Evolutionary conservation across 2,329 filamentous ascomycete species (phyloP).

Genomic region (Ceratocystis cacaofunesta): DNA sequence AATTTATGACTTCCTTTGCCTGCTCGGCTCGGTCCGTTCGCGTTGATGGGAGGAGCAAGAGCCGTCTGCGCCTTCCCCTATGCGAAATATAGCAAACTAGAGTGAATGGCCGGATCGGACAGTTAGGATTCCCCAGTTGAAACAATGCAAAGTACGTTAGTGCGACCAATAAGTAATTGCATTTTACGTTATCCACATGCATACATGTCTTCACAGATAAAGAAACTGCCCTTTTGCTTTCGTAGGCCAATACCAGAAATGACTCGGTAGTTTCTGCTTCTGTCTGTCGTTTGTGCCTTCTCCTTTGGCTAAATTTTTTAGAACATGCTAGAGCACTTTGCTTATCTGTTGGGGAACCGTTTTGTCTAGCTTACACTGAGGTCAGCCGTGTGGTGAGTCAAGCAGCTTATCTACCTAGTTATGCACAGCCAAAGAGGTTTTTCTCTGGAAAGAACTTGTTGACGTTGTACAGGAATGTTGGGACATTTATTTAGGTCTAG

Average conservation of each 20-base stretch:
- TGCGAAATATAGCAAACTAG: background rate
- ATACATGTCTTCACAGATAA: background rate
- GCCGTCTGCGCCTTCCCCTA: background rate
- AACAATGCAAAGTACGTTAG: background rate
- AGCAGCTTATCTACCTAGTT: background rate
- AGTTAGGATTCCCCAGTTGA: background rate
- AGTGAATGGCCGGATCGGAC: background rate
- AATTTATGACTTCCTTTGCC: background rate
- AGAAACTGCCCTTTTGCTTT: background rate
- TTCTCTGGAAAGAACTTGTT: background rate
- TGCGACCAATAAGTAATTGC: background rate
- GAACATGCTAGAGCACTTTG: background rate
- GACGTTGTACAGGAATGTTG: background rate
- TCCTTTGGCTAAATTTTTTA: background rate
- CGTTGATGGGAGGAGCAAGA: background rate
- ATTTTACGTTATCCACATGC: background rate
- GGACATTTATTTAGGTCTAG: background rate
- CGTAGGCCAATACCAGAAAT: background rate
- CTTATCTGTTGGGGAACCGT: background rate
- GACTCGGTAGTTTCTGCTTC: background rate
- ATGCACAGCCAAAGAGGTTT: background rate
- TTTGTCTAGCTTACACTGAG: background rate
- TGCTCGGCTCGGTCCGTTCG: background rate
- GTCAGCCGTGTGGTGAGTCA: background rate
- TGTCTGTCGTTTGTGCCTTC: background rate